Percentiles rank a stretch among this genome's conserved stretches.
Evolutionary conservation across 495 filamentous ascomycete species (phyloP).

Genomic region (Podospora fimiseda): DNA sequence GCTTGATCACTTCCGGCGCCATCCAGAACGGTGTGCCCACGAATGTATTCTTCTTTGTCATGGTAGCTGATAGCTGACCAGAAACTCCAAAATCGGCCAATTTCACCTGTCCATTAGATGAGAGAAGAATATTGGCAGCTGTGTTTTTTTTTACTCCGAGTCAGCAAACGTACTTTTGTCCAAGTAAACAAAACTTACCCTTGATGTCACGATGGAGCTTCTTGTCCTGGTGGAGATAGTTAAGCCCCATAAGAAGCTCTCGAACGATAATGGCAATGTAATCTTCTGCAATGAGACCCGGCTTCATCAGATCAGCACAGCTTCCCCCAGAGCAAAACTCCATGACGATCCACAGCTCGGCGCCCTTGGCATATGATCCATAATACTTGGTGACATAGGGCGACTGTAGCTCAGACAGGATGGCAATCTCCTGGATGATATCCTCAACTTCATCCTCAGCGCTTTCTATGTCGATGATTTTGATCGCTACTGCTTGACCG

Average conservation of each 20-base stretch:
- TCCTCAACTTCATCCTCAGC: conserved; percentile 98
- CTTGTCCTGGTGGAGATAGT: conserved; percentile 89
- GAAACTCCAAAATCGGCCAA: conserved; percentile 97
- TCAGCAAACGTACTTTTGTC: too few species aligned
- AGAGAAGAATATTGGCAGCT: conserved; percentile 88
- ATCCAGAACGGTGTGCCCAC: conserved; percentile 99
- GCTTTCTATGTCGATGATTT: conserved; percentile 95
- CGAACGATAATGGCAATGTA: conserved; percentile 92
- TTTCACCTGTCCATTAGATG: conserved; percentile 89
- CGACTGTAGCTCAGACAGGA: conserved; percentile 88
- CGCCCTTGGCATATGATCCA: conserved; percentile 90
- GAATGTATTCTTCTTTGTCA: conserved; percentile 99
- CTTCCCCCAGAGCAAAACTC: conserved; percentile 91
- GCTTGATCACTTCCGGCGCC: conserved; percentile 98
- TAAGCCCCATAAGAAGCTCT: conserved; percentile 81
- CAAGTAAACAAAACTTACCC: conserved; percentile 47
- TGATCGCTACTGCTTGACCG: conserved; percentile 85
- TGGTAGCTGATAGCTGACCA: conserved; percentile 94
- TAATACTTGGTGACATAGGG: conserved; percentile 95
- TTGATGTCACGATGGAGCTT: conserved; percentile 98
- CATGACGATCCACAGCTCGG: conserved; percentile 97
- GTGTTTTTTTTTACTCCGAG: too few species aligned
- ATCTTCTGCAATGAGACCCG: conserved; percentile 82
- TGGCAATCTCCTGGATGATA: conserved; percentile 96
- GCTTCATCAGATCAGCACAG: conserved; percentile 85